Evolutionary conservation across 2,329 filamentous ascomycete genomes (phyloP).

Genomic region (Zasmidium cellare): DNA sequence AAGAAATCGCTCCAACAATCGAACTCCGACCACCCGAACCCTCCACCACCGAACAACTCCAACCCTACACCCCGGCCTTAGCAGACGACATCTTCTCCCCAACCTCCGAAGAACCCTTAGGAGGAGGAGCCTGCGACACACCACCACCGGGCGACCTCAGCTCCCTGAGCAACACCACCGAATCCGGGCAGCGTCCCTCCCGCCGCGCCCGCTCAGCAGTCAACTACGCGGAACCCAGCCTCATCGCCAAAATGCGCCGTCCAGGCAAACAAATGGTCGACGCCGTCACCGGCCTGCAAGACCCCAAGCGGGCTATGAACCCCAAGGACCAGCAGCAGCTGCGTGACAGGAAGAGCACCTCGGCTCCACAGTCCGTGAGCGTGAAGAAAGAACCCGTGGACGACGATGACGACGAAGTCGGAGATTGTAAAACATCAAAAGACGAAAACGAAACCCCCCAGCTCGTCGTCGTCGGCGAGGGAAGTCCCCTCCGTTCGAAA

Average conservation of each 20-base stretch:
- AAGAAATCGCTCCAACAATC: conserved; percentile 21
- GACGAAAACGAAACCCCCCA: conserved; percentile 10
- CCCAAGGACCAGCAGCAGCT: conserved; percentile 16
- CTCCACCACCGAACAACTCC: conserved; percentile 6
- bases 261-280: conserved; percentile 49
- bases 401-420: conserved; percentile 26
- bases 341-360: not conserved
- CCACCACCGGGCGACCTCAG: conserved; percentile 44
- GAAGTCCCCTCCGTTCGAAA: conserved; percentile 24
- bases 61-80: conserved; percentile 32
- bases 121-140: conserved; percentile 36
- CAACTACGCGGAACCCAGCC: conserved; percentile 51
- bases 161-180: conserved; percentile 32
- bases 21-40: conserved; percentile 24
- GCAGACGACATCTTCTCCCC: conserved; percentile 44
- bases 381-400: conserved; percentile 33
- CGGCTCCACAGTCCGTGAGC: conserved; percentile 4
- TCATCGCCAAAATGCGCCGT: conserved; percentile 51
- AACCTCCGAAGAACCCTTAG: conserved; percentile 45
- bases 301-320: conserved; percentile 31
- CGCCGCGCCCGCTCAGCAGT: conserved; percentile 48
- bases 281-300: conserved; percentile 40
- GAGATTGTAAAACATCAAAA: conserved; percentile 26
- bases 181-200: conserved; percentile 40
- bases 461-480: conserved; percentile 8